Evolutionary conservation across 2,329 filamentous ascomycete genomes (phyloP).

Genomic region (Zymoseptoria crescenta): DNA sequence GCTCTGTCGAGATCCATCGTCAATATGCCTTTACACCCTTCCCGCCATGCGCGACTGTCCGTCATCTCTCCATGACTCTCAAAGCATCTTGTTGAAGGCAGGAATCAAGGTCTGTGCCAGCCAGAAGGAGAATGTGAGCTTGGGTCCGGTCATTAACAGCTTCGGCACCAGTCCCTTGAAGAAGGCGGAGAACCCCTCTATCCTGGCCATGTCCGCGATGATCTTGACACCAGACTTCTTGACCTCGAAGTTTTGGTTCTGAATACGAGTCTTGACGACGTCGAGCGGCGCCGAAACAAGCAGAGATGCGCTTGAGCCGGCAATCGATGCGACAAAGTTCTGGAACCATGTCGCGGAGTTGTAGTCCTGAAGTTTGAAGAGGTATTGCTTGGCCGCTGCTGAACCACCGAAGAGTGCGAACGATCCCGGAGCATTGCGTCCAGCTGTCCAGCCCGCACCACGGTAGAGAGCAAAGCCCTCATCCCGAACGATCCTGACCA

Average conservation of each 20-base stretch:
- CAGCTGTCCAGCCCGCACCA: constrained; percentile 95
- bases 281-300: constrained; percentile 93
- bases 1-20: neutral
- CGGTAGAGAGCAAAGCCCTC: constrained; percentile 94
- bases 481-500: constrained; percentile 82
- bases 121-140: constrained; percentile 99
- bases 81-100: constrained; percentile 67
- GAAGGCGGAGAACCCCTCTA: constrained; percentile 80
- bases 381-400: constrained; percentile 93
- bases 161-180: constrained; percentile 98
- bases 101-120: constrained; percentile 96
- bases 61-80: constrained; percentile 15
- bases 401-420: constrained; percentile 98
- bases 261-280: constrained; percentile 96
- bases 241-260: constrained; percentile 98
- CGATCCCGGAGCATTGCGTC: constrained; percentile 90
- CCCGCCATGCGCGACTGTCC: too few species aligned
- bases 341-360: constrained; percentile 90
- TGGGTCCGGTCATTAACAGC: constrained; percentile 97
- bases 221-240: constrained; percentile 91
- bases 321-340: constrained; percentile 96
- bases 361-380: constrained; percentile 86
- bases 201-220: constrained; percentile 81
- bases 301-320: constrained; percentile 88
- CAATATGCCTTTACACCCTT: neutral